These are phyloP conservation scores for Cladophialophora bantiana DNA, from an alignment of 2,329 filamentous ascomycete species.

Conservation along the genomic window DNA sequence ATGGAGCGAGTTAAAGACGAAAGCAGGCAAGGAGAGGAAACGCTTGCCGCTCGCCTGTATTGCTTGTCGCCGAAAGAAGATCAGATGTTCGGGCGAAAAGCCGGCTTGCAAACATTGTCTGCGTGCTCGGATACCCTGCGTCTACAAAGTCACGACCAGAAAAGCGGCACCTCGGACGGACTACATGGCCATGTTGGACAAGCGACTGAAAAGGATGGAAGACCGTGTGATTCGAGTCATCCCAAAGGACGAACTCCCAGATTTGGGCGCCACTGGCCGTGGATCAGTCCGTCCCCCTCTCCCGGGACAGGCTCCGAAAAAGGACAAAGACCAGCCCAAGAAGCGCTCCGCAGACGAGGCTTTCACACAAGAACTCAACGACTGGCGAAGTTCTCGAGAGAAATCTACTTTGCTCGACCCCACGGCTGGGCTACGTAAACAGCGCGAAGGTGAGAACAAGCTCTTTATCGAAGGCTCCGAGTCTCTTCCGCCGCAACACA, in stretches of 20 bases:
- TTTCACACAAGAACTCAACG: slow-evolving; percentile 79
- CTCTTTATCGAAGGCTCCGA: slow-evolving; percentile 83
- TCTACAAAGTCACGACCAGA: slow-evolving; percentile 94
- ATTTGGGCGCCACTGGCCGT: slow-evolving; percentile 72
- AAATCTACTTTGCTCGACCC: slow-evolving; percentile 37
- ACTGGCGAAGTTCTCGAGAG: slow-evolving; percentile 72
- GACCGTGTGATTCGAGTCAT: slow-evolving; percentile 96
- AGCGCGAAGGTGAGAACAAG: slow-evolving; percentile 74
- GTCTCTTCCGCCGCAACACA: slow-evolving; percentile 79
- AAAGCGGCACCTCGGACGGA: slow-evolving; percentile 95
- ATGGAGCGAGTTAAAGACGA: slow-evolving; percentile 86
- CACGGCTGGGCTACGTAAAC: slow-evolving; percentile 62
- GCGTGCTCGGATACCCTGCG: slow-evolving; percentile 89
- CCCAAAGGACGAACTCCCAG: slow-evolving; percentile 80
- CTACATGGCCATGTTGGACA: slow-evolving; percentile 99
- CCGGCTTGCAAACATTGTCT: slow-evolving; percentile 96
- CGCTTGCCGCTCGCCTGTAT: slow-evolving; percentile 92
- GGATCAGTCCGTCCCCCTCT: slow-evolving; percentile 83
- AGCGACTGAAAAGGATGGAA: slow-evolving; percentile 94
- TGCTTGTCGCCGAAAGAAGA: slow-evolving; percentile 95
- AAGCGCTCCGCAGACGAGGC: slow-evolving; percentile 88
- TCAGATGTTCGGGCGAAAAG: slow-evolving; percentile 96
- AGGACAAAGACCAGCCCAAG: slow-evolving; percentile 59
- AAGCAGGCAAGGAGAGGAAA: slow-evolving; percentile 95
- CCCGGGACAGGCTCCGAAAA: slow-evolving; percentile 64